Conservation (phyloP, 2,329 filamentous ascomycete species). For the Penicillium sp. region DNA sequence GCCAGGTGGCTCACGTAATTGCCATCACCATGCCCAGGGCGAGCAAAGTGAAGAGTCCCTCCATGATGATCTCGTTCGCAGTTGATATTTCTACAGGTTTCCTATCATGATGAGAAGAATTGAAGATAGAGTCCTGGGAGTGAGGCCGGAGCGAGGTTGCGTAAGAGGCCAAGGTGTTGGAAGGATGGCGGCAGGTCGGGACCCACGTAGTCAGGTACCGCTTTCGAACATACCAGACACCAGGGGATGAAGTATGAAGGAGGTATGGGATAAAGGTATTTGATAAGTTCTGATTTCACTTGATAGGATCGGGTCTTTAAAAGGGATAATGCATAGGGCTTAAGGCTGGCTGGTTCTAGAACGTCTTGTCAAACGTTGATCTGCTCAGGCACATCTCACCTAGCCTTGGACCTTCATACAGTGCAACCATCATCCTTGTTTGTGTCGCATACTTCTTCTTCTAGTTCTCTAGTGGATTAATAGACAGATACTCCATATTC, state of each 20-base stretch:
- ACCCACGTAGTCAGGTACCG: constrained; percentile 24
- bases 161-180: constrained; percentile 13
- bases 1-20: constrained; percentile 52
- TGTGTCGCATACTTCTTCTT: not conserved
- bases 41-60: constrained; percentile 65
- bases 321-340: not conserved
- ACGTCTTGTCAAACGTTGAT: constrained; percentile 1
- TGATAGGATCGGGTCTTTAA: not conserved
- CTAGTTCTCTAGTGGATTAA: too few species aligned
- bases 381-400: not conserved
- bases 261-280: not conserved
- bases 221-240: constrained; percentile 16
- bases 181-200: constrained; percentile 3
- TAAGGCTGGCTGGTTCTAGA: not conserved
- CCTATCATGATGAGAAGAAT: constrained; percentile 27
- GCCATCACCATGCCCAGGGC: constrained; percentile 65
- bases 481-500: too few species aligned
- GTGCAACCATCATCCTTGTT: not conserved
- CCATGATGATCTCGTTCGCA: constrained; percentile 48
- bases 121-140: not conserved
- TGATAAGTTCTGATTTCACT: not conserved
- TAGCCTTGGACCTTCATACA: not conserved
- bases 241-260: not conserved
- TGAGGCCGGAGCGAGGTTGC: constrained; percentile 1
- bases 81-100: constrained; percentile 25